Evolutionary conservation across 106 monocot genomes (phyloP).

Genomic region (Vanilla planifolia): DNA sequence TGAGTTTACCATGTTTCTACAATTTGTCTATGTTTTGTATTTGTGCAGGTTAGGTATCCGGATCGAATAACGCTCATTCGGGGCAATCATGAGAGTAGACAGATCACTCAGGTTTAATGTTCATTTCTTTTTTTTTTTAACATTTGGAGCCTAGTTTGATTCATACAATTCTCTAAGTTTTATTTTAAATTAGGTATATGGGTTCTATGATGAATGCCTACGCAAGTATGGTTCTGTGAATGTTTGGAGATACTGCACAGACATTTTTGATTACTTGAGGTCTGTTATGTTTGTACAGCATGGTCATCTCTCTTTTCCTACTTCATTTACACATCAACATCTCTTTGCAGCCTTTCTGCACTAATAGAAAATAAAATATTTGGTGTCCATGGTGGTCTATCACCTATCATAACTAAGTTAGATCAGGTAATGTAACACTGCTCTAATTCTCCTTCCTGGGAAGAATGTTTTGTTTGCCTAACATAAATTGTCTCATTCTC

Average conservation of each 20-base stretch:
- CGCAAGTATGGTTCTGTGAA: slow-evolving; percentile 98
- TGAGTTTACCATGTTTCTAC: neutral
- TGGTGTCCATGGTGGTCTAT: slow-evolving; percentile 94
- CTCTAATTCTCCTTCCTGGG: neutral
- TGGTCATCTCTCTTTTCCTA: neutral
- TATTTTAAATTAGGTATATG: slow-evolving; percentile 68
- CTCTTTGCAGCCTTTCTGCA: slow-evolving; percentile 68
- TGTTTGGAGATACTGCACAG: slow-evolving; percentile 99
- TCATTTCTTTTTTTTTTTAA: neutral
- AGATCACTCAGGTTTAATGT: slow-evolving; percentile 83
- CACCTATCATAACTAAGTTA: slow-evolving; percentile 75
- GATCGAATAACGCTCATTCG: slow-evolving; percentile 94
- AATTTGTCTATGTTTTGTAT: neutral
- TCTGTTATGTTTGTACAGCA: slow-evolving; percentile 11
- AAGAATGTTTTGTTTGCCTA: neutral
- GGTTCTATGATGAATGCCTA: slow-evolving; percentile 98
- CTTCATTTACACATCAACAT: neutral
- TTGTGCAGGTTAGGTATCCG: slow-evolving; percentile 85
- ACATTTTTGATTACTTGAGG: slow-evolving; percentile 99
- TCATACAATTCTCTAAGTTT: slow-evolving; percentile 1
- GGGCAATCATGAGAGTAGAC: slow-evolving; percentile 98
- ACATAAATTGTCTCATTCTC: slow-evolving; percentile 5
- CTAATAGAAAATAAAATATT: slow-evolving; percentile 93
- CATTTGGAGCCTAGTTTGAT: neutral
- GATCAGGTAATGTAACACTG: slow-evolving; percentile 53